Conservation (phyloP, 2,329 filamentous ascomycete genomes). For the Colletotrichum sp. region DNA sequence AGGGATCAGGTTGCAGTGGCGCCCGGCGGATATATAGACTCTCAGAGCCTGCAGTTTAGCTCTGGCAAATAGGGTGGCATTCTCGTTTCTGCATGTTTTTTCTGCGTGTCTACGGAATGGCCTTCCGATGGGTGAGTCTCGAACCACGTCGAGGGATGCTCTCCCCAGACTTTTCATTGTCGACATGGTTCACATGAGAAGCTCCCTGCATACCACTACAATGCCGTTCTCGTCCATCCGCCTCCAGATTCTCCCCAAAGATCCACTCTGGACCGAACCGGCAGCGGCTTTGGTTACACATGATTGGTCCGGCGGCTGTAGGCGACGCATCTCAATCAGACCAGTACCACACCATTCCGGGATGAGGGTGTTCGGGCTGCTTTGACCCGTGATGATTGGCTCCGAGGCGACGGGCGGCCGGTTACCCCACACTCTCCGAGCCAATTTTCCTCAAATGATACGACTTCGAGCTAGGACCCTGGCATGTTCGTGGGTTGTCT, state of each 20-base stretch:
- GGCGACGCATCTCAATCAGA: not conserved
- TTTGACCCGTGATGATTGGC: conserved; percentile 16
- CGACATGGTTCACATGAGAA: conserved; percentile 11
- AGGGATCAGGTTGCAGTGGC: conserved; percentile 1
- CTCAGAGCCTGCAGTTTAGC: not conserved
- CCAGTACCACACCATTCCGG: not conserved
- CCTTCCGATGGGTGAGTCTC: conserved; percentile 4
- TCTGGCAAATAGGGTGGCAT: not conserved
- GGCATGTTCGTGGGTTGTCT: conserved; percentile 9
- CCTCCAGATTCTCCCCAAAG: conserved; percentile 5
- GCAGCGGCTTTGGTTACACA: conserved; percentile 1
- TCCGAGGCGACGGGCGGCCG: not conserved
- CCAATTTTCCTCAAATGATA: conserved; percentile 19
- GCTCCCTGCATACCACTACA: conserved; percentile 1
- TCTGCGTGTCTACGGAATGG: not conserved
- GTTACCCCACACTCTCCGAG: conserved; percentile 13
- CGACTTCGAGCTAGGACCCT: conserved; percentile 1
- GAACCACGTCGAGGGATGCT: conserved; percentile 13
- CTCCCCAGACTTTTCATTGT: conserved; percentile 21
- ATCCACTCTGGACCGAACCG: conserved; percentile 23
- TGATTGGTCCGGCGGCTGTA: conserved; percentile 10
- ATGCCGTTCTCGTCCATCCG: conserved; percentile 21
- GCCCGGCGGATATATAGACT: conserved; percentile 5
- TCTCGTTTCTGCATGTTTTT: not conserved
- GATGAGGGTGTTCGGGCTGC: conserved; percentile 7